These are phyloP conservation scores for Toxoplasma gondii DNA, from an alignment of 169 alveolate genomes.

Conservation along the genomic window DNA sequence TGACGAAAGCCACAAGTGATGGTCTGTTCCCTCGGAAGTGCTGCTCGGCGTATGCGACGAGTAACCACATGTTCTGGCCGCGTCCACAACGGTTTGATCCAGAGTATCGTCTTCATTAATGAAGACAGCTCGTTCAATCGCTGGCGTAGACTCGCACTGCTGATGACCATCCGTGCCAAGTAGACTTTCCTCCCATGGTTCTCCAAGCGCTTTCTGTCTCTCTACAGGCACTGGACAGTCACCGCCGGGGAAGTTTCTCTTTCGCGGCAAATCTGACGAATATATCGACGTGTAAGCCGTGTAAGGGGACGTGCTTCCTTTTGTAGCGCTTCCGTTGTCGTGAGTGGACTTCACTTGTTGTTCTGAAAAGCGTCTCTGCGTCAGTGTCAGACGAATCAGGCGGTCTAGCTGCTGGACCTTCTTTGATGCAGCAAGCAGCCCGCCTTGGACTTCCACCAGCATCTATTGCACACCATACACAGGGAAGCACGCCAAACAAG, in stretches of 20 bases:
- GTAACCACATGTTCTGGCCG: no score
- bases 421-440: constrained; percentile 23
- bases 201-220: background rate
- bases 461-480: background rate
- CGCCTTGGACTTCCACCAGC: constrained; percentile 27
- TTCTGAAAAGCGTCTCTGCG: background rate
- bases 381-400: background rate
- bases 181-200: background rate
- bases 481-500: no score
- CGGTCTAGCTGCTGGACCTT: constrained; percentile 25
- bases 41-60: no score
- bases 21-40: no score
- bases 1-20: no score
- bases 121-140: background rate
- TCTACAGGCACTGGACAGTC: background rate
- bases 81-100: no score
- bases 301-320: constrained; percentile 12
- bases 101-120: background rate
- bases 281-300: constrained; percentile 15
- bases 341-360: background rate
- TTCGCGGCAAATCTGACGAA: background rate
- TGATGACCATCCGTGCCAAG: background rate
- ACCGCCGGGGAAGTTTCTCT: background rate
- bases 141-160: background rate
- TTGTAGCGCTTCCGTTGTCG: background rate